Percentiles rank a stretch among this genome's conserved stretches.
phyloP scores from a whole-genome alignment of 768 basidiomycete species.

The Russula virescens region DNA sequence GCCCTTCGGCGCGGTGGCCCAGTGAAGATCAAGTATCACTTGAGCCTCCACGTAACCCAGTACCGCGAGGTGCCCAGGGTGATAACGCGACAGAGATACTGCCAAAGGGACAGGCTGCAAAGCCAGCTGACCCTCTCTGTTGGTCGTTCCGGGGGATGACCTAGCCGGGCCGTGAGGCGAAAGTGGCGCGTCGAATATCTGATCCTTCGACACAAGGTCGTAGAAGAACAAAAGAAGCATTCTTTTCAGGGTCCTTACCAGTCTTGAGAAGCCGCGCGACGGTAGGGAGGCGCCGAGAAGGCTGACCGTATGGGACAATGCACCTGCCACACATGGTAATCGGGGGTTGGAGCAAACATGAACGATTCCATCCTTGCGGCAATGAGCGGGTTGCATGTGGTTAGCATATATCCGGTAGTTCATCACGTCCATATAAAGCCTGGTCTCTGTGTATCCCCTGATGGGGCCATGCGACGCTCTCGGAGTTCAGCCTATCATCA shows the following conservation, averaged over 20 bases:
- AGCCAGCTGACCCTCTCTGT: slow-evolving; percentile 8
- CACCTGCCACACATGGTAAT: slow-evolving; percentile 4
- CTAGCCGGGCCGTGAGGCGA: slow-evolving; percentile 7
- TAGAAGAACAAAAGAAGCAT: background rate
- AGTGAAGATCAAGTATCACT: background rate
- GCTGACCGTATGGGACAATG: slow-evolving; percentile 12
- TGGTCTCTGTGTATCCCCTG: background rate
- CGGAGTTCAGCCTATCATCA: background rate
- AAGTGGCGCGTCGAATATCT: slow-evolving; percentile 13
- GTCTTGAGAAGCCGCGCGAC: background rate
- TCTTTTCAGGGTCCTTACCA: slow-evolving; percentile 11
- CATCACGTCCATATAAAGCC: background rate
- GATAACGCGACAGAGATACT: slow-evolving; percentile 14
- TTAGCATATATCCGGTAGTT: slow-evolving; percentile 10
- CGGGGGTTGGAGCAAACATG: background rate
- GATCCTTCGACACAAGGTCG: slow-evolving; percentile 9
- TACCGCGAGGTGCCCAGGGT: slow-evolving; percentile 8
- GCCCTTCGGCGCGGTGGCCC: slow-evolving; percentile 2
- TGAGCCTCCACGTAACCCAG: background rate
- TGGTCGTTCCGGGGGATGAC: background rate
- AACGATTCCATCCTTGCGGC: slow-evolving; percentile 4
- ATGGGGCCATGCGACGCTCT: background rate
- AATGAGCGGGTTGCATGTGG: background rate
- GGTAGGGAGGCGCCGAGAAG: background rate
- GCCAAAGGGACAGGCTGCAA: background rate